Evolutionary conservation across 129 eudicot genomes (phyloP).

Genomic region (Artemisia annua): DNA sequence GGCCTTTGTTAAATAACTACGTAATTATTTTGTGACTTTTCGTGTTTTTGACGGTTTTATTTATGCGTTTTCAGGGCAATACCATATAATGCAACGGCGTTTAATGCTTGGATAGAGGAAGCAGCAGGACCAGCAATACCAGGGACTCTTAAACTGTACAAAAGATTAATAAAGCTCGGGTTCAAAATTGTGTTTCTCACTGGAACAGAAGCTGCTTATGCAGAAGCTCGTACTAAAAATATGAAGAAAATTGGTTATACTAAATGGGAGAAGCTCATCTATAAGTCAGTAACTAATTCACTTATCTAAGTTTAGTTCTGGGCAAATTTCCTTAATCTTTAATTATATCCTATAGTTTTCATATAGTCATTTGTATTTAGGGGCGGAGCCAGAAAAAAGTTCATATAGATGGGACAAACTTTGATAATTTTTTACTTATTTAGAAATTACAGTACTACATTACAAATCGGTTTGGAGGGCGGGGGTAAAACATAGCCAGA

Average conservation of each 20-base stretch:
- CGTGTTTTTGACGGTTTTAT: neutral
- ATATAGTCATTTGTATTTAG: no score
- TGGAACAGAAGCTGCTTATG: conserved; percentile 6
- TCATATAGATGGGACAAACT: no score
- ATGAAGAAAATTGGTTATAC: conserved; percentile 38
- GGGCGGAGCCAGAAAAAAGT: no score
- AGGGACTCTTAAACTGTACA: conserved; percentile 35
- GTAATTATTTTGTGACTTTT: neutral
- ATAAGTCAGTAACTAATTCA: conserved; percentile 30
- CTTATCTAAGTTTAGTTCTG: neutral
- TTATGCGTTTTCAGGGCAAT: conserved; percentile 22
- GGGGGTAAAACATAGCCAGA: no score
- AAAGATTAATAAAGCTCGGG: conserved; percentile 26
- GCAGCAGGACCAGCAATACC: conserved; percentile 42
- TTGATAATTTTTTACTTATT: no score
- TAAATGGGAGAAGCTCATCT: conserved; percentile 45
- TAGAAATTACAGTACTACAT: no score
- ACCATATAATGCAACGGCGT: conserved; percentile 30
- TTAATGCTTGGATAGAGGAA: conserved; percentile 28
- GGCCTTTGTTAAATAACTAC: neutral
- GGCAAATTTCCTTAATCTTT: no score
- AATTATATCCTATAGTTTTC: no score
- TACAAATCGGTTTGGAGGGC: no score
- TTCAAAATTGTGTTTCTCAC: conserved; percentile 47
- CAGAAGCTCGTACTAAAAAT: conserved; percentile 23